Evolutionary conservation across 257 asterid species (phyloP).

Genomic region (Solanum phureja): DNA sequence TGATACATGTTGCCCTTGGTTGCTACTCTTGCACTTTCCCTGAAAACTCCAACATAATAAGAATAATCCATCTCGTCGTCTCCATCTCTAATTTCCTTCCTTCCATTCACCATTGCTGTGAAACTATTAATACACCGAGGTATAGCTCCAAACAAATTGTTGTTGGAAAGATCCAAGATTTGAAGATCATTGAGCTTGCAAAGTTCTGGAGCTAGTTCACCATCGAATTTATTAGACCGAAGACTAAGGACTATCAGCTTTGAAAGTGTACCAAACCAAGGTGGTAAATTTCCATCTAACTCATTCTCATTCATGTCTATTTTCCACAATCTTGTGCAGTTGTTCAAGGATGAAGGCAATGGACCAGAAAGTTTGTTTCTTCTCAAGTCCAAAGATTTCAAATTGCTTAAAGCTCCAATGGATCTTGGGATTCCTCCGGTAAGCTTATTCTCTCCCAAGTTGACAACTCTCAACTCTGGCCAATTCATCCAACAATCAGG

Average conservation of each 20-base stretch:
- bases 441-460: constrained; percentile 13
- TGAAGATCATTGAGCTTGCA: constrained; percentile 13
- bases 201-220: constrained; percentile 10
- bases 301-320: constrained; percentile 13
- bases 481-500: constrained; percentile 25
- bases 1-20: constrained; percentile 8
- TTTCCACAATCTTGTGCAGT: constrained; percentile 4
- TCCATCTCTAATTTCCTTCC: not conserved
- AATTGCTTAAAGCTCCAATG: not conserved
- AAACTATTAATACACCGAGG: constrained; percentile 18
- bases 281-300: constrained; percentile 16
- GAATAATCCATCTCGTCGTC: not conserved
- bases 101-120: constrained; percentile 21
- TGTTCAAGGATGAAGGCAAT: constrained; percentile 10
- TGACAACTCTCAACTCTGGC: not conserved
- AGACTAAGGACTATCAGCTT: constrained; percentile 8
- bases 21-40: constrained; percentile 6
- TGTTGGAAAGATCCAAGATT: constrained; percentile 22
- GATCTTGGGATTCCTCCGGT: constrained; percentile 22
- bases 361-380: constrained; percentile 12
- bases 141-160: constrained; percentile 6
- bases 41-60: not conserved
- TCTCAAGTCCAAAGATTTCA: constrained; percentile 10
- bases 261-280: constrained; percentile 14
- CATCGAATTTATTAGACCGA: constrained; percentile 13